A percentile compares a stretch with the other conserved stretches of the same genome.
Conservation (phyloP, 1,284 basidiomycete genomes). For the Psilocybe mexicana region DNA sequence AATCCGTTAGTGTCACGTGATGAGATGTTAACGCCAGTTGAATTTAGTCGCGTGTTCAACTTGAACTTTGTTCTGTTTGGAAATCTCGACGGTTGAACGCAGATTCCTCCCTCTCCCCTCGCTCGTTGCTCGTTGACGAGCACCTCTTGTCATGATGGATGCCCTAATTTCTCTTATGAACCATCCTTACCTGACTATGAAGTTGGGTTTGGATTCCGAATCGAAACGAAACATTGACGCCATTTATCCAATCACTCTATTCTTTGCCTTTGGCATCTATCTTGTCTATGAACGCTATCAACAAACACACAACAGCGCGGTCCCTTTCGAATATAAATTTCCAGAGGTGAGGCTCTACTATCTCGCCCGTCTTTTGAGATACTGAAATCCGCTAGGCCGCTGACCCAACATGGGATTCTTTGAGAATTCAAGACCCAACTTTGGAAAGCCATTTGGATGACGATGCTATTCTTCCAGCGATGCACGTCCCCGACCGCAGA, state of each 20-base stretch:
- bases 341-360: slow-evolving; percentile 49
- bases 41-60: slow-evolving; percentile 24
- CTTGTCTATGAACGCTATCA: slow-evolving; percentile 74
- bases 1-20: slow-evolving; percentile 10
- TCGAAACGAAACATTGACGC: slow-evolving; percentile 52
- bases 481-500: slow-evolving; percentile 50
- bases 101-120: slow-evolving; percentile 14
- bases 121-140: slow-evolving; percentile 13
- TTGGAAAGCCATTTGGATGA: slow-evolving; percentile 65
- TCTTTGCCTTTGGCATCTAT: slow-evolving; percentile 75
- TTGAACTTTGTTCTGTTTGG: slow-evolving; percentile 10
- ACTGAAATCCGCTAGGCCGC: slow-evolving; percentile 33
- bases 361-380: not conserved
- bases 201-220: slow-evolving; percentile 46
- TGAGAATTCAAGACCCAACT: slow-evolving; percentile 55
- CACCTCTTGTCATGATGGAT: slow-evolving; percentile 33
- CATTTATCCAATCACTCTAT: slow-evolving; percentile 58
- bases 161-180: slow-evolving; percentile 50
- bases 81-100: slow-evolving; percentile 5
- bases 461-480: slow-evolving; percentile 52
- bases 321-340: slow-evolving; percentile 57
- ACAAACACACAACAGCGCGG: slow-evolving; percentile 67
- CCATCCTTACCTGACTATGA: slow-evolving; percentile 49
- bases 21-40: not conserved
- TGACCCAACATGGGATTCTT: slow-evolving; percentile 58